Percentiles rank a stretch among this genome's conserved stretches.
These are phyloP conservation scores for Rehmannia glutinosa DNA, from an alignment of 257 asterid species.

Conservation along the genomic window DNA sequence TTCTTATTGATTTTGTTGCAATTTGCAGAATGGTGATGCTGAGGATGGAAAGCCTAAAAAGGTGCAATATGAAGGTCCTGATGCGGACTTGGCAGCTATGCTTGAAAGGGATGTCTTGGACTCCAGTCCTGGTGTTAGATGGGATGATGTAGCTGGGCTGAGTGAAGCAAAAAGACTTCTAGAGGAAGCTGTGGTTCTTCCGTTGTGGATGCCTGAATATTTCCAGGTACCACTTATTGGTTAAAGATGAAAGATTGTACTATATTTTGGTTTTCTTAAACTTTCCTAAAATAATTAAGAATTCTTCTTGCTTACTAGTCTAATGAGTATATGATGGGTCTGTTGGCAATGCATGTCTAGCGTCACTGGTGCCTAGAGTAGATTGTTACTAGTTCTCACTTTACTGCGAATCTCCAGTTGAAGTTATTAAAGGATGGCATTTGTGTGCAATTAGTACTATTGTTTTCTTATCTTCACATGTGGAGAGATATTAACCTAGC, in stretches of 20 bases:
- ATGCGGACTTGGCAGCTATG: constrained; percentile 98
- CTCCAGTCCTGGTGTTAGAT: constrained; percentile 89
- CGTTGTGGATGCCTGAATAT: constrained; percentile 99
- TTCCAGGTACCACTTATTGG: constrained; percentile 69
- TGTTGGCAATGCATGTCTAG: background rate
- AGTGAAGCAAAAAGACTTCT: constrained; percentile 94
- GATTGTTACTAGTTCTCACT: background rate
- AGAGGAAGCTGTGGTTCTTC: constrained; percentile 99
- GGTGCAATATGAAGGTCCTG: constrained; percentile 94
- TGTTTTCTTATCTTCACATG: background rate
- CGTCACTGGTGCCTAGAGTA: background rate
- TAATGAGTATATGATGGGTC: background rate
- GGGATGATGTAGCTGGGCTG: constrained; percentile 99
- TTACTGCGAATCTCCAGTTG: background rate
- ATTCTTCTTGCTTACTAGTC: background rate
- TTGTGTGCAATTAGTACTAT: background rate
- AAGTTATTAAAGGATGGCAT: background rate
- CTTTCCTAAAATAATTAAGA: background rate
- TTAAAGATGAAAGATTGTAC: constrained; percentile 9
- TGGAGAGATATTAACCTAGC: background rate
- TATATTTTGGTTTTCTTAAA: background rate
- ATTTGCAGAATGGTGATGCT: constrained; percentile 66
- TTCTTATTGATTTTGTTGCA: constrained; percentile 8
- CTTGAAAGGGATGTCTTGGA: constrained; percentile 98
- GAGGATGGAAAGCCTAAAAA: constrained; percentile 88